A percentile compares a stretch with the other conserved stretches of the same genome.
Conservation (phyloP, 2,329 filamentous ascomycete genomes). For the Aspergillus tamarii region DNA sequence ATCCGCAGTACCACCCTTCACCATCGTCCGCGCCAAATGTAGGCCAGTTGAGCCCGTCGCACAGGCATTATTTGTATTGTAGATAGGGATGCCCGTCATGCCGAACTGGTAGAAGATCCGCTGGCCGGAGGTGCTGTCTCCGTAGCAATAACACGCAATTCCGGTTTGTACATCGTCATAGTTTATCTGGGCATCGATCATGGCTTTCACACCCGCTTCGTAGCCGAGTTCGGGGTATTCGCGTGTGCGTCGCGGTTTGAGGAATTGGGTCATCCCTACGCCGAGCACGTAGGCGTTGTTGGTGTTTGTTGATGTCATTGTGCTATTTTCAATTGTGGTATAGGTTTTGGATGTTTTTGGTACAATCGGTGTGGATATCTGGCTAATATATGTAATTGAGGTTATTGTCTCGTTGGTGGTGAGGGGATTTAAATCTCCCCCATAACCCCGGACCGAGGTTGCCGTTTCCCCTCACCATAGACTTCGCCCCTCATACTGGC, state of each 20-base stretch:
- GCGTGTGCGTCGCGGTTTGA: conserved; percentile 90
- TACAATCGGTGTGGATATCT: neutral
- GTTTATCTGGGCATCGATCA: conserved; percentile 75
- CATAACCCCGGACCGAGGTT: neutral
- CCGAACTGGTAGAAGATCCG: conserved; percentile 98
- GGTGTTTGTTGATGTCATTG: neutral
- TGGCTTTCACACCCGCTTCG: conserved; percentile 84
- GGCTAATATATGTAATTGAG: neutral
- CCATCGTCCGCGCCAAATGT: conserved; percentile 76
- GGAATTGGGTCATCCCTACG: conserved; percentile 98
- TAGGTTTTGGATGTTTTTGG: too few relatives aligned
- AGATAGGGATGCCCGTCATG: conserved; percentile 93
- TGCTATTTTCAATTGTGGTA: neutral
- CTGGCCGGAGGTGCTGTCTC: conserved; percentile 90
- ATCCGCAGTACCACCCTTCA: conserved; percentile 77
- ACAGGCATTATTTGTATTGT: conserved; percentile 99
- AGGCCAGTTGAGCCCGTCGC: conserved; percentile 90
- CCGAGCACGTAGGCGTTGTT: conserved; percentile 74
- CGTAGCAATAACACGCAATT: conserved; percentile 96
- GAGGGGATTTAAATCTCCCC: neutral
- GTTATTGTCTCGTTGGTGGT: neutral
- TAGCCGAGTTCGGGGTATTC: conserved; percentile 94
- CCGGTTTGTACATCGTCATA: conserved; percentile 96
- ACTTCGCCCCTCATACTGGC: neutral
- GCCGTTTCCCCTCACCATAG: neutral